These are phyloP conservation scores for Trypethelium eluteriae DNA, from an alignment of 495 filamentous ascomycete species.

Conservation along the genomic window DNA sequence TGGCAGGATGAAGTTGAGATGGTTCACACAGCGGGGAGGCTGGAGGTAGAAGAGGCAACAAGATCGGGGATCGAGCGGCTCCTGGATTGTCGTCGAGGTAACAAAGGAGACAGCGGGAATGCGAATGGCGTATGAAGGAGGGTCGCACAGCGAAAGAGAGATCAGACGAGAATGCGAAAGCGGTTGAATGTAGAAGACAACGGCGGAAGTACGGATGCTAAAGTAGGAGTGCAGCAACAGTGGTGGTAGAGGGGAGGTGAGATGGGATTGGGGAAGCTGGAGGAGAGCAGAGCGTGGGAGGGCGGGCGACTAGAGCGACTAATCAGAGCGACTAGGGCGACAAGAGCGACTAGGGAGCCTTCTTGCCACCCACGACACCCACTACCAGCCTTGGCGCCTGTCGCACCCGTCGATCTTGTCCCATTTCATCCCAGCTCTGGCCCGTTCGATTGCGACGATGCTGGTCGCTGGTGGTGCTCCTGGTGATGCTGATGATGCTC, in stretches of 20 bases:
- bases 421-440: neutral
- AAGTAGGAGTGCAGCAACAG: neutral
- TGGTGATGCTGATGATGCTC: neutral
- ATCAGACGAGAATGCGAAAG: slow-evolving; percentile 7
- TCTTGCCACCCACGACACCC: neutral
- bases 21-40: slow-evolving; percentile 8
- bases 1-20: slow-evolving; percentile 16
- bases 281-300: neutral
- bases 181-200: neutral
- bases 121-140: neutral
- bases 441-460: neutral
- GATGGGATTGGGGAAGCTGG: neutral
- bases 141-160: neutral
- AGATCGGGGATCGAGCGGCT: neutral
- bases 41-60: neutral
- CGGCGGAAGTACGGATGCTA: neutral
- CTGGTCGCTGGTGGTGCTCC: neutral
- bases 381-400: neutral
- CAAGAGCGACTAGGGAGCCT: neutral
- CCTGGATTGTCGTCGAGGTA: neutral
- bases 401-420: neutral
- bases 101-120: slow-evolving; percentile 1
- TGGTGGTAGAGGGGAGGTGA: neutral
- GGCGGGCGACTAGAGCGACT: neutral
- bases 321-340: too few species aligned